phyloP scores from a whole-genome alignment of 2,329 filamentous ascomycete genomes.

The Calonectria pseudoturangicola region DNA sequence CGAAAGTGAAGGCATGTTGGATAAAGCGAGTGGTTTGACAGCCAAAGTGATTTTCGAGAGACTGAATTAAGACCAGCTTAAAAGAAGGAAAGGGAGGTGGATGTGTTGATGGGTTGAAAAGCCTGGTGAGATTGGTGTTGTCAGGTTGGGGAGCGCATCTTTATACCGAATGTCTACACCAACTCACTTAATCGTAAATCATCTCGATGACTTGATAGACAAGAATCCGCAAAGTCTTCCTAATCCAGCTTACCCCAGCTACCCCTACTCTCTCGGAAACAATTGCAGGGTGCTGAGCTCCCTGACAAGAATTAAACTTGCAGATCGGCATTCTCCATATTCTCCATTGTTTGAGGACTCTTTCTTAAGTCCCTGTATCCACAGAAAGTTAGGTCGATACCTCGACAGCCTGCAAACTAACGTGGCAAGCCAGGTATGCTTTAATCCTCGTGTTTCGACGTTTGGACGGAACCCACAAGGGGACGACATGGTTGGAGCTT shows the following conservation, averaged over 20 bases:
- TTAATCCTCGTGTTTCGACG: constrained; percentile 19
- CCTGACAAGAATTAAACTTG: constrained; percentile 1
- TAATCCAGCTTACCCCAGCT: constrained; percentile 1
- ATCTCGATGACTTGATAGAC: constrained; percentile 2
- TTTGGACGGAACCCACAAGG: not conserved
- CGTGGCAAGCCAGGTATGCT: not conserved
- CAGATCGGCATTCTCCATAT: not conserved
- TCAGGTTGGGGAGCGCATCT: constrained; percentile 12
- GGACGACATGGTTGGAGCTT: not conserved
- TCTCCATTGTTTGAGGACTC: constrained; percentile 1
- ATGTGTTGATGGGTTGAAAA: not conserved
- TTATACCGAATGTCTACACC: constrained; percentile 4
- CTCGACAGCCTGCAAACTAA: not conserved
- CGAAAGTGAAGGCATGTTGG: constrained; percentile 20
- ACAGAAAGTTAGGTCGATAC: not conserved
- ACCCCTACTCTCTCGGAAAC: constrained; percentile 20
- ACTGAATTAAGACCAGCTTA: constrained; percentile 25
- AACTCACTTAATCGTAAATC: not conserved
- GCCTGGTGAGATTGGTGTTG: constrained; percentile 5
- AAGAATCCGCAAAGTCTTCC: constrained; percentile 7
- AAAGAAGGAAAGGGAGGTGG: constrained; percentile 13
- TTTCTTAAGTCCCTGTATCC: not conserved
- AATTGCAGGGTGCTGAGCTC: not conserved
- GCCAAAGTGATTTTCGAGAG: not conserved
- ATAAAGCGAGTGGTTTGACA: not conserved